Evolutionary conservation across 257 asterid species (phyloP).

Genomic region (Plantago ovata): DNA sequence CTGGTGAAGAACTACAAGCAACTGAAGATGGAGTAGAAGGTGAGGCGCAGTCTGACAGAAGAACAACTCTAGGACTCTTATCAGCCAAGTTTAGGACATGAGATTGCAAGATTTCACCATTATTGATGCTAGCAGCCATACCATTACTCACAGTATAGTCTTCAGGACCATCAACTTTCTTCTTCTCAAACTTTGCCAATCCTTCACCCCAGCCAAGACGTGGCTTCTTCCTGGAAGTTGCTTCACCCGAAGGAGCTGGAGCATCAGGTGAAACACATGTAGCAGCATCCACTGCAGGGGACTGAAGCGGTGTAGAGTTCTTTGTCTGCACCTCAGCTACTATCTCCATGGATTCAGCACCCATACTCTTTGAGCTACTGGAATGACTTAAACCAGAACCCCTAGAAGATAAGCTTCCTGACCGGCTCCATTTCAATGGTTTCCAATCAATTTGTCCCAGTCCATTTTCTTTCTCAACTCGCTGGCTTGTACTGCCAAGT

Average conservation of each 20-base stretch:
- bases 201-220: constrained; percentile 99
- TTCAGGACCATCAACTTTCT: constrained; percentile 77
- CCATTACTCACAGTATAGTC: constrained; percentile 39
- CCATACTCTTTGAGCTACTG: constrained; percentile 48
- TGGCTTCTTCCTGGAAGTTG: constrained; percentile 79
- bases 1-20: constrained; percentile 90
- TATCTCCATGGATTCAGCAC: constrained; percentile 35
- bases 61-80: constrained; percentile 56
- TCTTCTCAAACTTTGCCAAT: constrained; percentile 91
- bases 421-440: constrained; percentile 50
- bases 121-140: constrained; percentile 29
- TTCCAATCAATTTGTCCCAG: constrained; percentile 59
- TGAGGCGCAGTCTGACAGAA: constrained; percentile 51
- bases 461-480: constrained; percentile 56
- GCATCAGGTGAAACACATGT: constrained; percentile 34
- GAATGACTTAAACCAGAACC: constrained; percentile 50
- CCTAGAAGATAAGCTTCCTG: constrained; percentile 55
- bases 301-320: constrained; percentile 26
- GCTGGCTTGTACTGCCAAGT: constrained; percentile 34
- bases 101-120: constrained; percentile 37
- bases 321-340: constrained; percentile 37
- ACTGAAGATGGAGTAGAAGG: constrained; percentile 78
- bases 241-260: constrained; percentile 51
- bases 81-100: constrained; percentile 39
- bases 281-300: constrained; percentile 28